Base-by-base conservation (phyloP, 352 stramenopile species). In the Halophytophthora batemanensis region DNA sequence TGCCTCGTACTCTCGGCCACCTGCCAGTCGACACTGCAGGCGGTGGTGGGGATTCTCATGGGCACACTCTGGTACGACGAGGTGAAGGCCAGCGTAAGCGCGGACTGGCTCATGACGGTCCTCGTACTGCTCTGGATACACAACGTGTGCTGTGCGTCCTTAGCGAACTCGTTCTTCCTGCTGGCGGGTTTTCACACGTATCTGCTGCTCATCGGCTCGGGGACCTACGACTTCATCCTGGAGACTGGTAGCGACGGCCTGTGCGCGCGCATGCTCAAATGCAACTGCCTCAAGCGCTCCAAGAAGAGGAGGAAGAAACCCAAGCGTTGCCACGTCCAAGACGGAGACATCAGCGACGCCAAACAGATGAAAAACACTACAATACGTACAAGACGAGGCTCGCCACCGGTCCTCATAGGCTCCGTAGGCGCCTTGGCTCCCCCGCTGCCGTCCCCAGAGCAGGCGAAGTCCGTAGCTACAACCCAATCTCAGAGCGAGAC, bases 141-240 rank as follows among this genome's bases (percentile, higher is more conserved):
- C 61, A 94, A 92, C 50, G 64, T 56, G 33, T 59, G 74, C 35
- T 82, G 68, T 28, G 46, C 90, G 17, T 73, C 74, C 12, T 53
- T 92, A 6, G 60, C 66, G 0, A 86, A 77, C 53, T 87, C 81
- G 18, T 93, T 90, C 45, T 56, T 84, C 12, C 57, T 89, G 22
- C 69, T 93, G 13, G 72, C 81, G 14, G 66, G 71, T 10, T 93
- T 93, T 51, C 81, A 93, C 64, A 86, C 77, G 14, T 93, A 90
- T 44, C 52, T 93, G 31, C 54, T 94, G 17, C 72, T 55, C 34
- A 63, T 89, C 29, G 61, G 81, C 33, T 82, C 80, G 43, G 81
- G 81, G 2, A 94, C 83, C 2, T 93, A 92, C 66, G 83, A 93
- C 47, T 94, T 90, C 53, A 90, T 94, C 41, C 61, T 92, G 17